Evolutionary conservation across 805 yeast genomes (phyloP), one percentile per base, ranked within the genome.

Genomic region (Torulaspora gathmanii): DNA sequence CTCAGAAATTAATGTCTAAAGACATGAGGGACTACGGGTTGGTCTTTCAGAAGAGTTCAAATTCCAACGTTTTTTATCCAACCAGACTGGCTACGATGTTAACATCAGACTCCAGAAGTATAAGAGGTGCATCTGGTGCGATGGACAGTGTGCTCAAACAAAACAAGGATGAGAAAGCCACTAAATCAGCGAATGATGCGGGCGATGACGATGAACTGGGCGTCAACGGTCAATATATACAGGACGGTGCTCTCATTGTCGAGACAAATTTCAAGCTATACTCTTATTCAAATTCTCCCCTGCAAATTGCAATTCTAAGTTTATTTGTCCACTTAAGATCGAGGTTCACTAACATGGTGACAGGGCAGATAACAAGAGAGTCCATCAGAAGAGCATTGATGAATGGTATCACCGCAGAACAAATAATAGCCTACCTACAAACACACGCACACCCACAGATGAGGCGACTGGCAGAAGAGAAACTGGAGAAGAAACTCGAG

Each of bases 381-480:
- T 86, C 96, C 0, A 82, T 93, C 16, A 73, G 98, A 48, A 72
- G 77, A 43, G 99, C 99, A 0, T 68, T 93, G 30, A 62, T 72
- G 33, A 87, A 85, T 56, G 99, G 99, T 23, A 93, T 93, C 56
- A 86, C 96, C 0, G 91, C 98, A 0, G 96, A 89, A 30, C 99
- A 93, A 63, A 86, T 93, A 55, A 84, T 93, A 49, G 79, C 87
- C 52, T 93, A 91, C 61, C 67, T 93, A 36, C 89, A 87, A 51
- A 77, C 89, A 0, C 96, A 93, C 70, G 96, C 97, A 0, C 98
- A 91, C 67, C 86, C 95, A 2, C 95, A 89, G 61, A 85, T 91
- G 93, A 70, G 80, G 44, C 73, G 83, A 40, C 60, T 78, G 33
- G 93, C 91, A 0, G 87, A 84, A 52, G 88, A 81, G 41, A 77